Evolutionary conservation across 768 basidiomycete species (phyloP).

Genomic region (Trametes villosa): DNA sequence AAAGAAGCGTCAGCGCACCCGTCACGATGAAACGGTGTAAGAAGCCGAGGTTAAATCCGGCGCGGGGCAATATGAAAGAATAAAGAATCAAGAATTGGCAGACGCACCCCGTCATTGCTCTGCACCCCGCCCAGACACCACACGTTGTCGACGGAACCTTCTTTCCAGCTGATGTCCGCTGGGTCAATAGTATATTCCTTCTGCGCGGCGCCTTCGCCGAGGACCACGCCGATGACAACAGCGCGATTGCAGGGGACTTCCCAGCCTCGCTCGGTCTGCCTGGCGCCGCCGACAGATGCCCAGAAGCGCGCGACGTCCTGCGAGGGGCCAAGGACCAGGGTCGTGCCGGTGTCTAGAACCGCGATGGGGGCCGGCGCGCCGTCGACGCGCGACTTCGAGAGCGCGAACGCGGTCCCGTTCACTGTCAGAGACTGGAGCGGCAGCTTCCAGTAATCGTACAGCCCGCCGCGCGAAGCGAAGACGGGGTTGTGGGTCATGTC

Average conservation of each 20-base stretch:
- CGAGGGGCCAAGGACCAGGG: conserved; percentile 57
- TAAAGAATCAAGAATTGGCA: not conserved
- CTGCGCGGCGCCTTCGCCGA: conserved; percentile 42
- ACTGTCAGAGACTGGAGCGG: conserved; percentile 50
- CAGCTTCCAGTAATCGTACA: conserved; percentile 64
- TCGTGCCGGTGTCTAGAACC: conserved; percentile 68
- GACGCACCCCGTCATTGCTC: conserved; percentile 50
- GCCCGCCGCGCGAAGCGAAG: conserved; percentile 33
- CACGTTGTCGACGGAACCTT: conserved; percentile 41
- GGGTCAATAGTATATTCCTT: conserved; percentile 53
- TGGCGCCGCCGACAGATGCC: conserved; percentile 48
- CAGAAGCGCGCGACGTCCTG: conserved; percentile 58
- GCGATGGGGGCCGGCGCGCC: conserved; percentile 51
- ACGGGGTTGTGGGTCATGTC: conserved; percentile 46
- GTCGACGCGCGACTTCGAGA: conserved; percentile 50
- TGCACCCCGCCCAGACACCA: conserved; percentile 66
- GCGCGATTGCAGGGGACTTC: conserved; percentile 54
- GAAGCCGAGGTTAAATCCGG: not conserved
- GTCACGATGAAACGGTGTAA: conserved; percentile 9
- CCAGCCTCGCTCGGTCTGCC: conserved; percentile 48
- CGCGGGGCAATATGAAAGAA: not conserved
- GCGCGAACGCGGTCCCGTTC: conserved; percentile 42
- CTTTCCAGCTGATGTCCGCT: conserved; percentile 55
- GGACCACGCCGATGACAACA: conserved; percentile 49
- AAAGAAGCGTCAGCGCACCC: conserved; percentile 12